A percentile compares a stretch with the other conserved stretches of the same genome.
phyloP scores from a whole-genome alignment of 306 rosid genomes.

The Lupinus albus region DNA sequence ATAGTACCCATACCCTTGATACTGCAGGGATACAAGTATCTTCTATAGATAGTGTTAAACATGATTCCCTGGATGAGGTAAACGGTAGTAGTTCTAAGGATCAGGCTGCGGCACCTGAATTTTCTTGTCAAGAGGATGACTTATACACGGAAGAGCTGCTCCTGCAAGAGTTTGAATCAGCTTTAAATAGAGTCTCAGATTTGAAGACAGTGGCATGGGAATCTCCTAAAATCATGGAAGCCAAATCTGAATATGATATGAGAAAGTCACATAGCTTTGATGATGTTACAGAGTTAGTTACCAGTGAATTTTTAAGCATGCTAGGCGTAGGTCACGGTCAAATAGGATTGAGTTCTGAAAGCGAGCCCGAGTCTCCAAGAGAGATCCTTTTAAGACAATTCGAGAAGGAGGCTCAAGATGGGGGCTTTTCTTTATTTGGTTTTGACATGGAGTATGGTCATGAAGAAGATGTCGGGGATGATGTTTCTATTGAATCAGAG shows the following conservation, averaged over 20 bases:
- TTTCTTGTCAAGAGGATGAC: constrained; percentile 44
- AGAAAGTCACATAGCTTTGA: constrained; percentile 59
- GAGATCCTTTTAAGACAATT: constrained; percentile 79
- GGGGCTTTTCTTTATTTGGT: constrained; percentile 70
- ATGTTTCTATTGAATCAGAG: constrained; percentile 45
- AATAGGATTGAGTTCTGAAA: constrained; percentile 57
- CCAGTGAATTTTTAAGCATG: constrained; percentile 76
- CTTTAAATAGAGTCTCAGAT: constrained; percentile 64
- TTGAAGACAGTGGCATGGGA: constrained; percentile 61
- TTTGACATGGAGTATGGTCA: constrained; percentile 48
- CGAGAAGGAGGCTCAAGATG: constrained; percentile 76
- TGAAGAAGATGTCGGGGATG: constrained; percentile 47
- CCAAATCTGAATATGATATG: constrained; percentile 38
- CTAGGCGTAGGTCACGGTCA: constrained; percentile 61
- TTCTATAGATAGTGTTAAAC: constrained; percentile 44
- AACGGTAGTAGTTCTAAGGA: constrained; percentile 43
- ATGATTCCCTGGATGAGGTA: constrained; percentile 40
- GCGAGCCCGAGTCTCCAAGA: constrained; percentile 87
- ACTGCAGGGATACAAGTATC: constrained; percentile 42
- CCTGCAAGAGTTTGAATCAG: constrained; percentile 75
- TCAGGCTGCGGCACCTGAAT: constrained; percentile 39
- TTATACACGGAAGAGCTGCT: constrained; percentile 60
- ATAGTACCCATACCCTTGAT: constrained; percentile 36
- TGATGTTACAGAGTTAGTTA: constrained; percentile 72
- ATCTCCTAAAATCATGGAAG: constrained; percentile 57